Evolutionary conservation across 2,329 filamentous ascomycete species (phyloP).

Genomic region (Ophiocordyceps polyrhachis-furcata): DNA sequence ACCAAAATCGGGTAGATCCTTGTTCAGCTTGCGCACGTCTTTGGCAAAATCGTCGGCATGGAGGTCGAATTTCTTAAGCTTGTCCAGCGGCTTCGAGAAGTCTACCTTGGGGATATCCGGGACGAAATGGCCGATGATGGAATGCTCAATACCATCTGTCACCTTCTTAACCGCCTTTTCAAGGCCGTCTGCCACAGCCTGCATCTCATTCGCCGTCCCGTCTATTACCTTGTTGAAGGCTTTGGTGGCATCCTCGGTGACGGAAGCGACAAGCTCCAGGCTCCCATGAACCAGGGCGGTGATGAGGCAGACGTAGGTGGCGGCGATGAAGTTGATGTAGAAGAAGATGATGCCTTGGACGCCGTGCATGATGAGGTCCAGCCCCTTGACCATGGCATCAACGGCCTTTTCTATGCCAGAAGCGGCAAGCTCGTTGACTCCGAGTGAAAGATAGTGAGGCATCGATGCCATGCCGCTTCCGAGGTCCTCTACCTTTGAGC

Average conservation of each 20-base stretch:
- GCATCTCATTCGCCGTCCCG: conserved; percentile 38
- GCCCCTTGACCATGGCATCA: conserved; percentile 58
- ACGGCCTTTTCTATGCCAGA: conserved; percentile 65
- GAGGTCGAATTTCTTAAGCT: conserved; percentile 53
- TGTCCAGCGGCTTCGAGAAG: conserved; percentile 42
- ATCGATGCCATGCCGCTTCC: conserved; percentile 95
- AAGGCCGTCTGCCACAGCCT: conserved; percentile 33
- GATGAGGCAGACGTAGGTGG: conserved; percentile 79
- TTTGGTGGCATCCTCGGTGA: conserved; percentile 32
- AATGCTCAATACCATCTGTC: conserved; percentile 19
- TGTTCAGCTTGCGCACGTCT: conserved; percentile 54
- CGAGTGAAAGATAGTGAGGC: conserved; percentile 82
- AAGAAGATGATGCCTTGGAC: conserved; percentile 82
- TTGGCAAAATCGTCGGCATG: conserved; percentile 46
- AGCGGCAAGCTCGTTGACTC: conserved; percentile 74
- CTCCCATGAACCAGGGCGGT: conserved; percentile 66
- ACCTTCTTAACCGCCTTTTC: conserved; percentile 31
- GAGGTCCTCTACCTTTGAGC: conserved; percentile 78
- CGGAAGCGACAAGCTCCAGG: conserved; percentile 44
- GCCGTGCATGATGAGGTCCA: conserved; percentile 61
- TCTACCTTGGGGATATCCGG: conserved; percentile 35
- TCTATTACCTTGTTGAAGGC: conserved; percentile 30
- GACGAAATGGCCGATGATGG: conserved; percentile 30
- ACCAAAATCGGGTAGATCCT: conserved; percentile 63
- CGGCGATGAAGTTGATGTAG: conserved; percentile 77